Conservation (phyloP, 1,284 basidiomycete genomes). For the Sanguinoderma infundibulare region DNA sequence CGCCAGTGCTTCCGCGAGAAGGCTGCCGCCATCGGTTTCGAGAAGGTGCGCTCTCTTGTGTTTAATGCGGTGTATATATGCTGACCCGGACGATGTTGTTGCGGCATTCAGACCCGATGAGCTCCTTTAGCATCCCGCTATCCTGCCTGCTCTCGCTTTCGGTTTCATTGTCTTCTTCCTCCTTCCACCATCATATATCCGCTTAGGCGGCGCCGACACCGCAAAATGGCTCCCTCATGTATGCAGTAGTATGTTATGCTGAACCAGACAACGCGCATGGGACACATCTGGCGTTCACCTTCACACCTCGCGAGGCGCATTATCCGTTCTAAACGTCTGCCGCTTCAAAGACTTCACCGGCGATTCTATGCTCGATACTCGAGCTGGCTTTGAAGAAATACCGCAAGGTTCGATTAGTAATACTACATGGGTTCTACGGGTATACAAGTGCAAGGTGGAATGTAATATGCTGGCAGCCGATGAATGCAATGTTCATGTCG, state of each 20-base stretch:
- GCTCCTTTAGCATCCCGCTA: constrained; percentile 6
- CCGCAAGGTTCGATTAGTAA: neutral
- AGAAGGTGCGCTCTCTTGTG: constrained; percentile 72
- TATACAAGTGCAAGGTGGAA: constrained; percentile 3
- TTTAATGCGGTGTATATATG: neutral
- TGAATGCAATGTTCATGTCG: constrained; percentile 9
- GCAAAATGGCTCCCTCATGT: constrained; percentile 27
- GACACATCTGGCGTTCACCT: constrained; percentile 8
- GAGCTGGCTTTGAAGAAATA: neutral
- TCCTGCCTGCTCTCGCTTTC: constrained; percentile 18
- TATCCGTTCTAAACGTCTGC: too few relatives aligned
- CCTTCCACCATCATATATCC: constrained; percentile 8
- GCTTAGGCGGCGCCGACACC: constrained; percentile 8
- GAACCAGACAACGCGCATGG: constrained; percentile 26
- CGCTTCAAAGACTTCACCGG: neutral
- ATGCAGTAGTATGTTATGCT: constrained; percentile 34
- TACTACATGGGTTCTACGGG: constrained; percentile 6
- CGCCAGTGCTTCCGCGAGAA: constrained; percentile 99
- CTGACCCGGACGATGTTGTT: neutral
- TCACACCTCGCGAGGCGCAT: neutral
- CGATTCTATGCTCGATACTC: neutral
- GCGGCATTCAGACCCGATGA: constrained; percentile 29
- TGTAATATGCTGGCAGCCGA: neutral
- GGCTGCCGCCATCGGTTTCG: constrained; percentile 90
- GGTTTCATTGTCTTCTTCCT: constrained; percentile 11